Percentiles rank a stretch among this genome's conserved stretches.
Conservation (phyloP, 345 rosid genomes). For the Ailanthus altissimus region DNA sequence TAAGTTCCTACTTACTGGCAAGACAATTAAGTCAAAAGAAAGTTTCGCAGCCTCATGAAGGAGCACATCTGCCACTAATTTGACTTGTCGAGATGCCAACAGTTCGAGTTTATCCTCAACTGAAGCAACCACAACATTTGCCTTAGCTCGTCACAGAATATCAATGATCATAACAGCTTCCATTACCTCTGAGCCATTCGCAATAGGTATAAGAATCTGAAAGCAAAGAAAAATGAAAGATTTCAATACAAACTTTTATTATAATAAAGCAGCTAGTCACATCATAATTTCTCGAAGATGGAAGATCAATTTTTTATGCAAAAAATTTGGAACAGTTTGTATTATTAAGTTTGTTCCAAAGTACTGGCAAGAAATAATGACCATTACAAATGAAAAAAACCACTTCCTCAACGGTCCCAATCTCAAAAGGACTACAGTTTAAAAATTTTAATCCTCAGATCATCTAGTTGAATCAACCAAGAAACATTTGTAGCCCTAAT, state of each 20-base stretch:
- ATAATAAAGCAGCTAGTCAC: neutral
- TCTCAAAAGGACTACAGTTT: neutral
- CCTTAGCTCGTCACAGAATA: slow-evolving; percentile 81
- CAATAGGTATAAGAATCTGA: slow-evolving; percentile 93
- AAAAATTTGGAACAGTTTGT: neutral
- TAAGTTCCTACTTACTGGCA: slow-evolving; percentile 60
- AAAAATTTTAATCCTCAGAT: neutral
- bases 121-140: slow-evolving; percentile 81
- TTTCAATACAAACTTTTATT: neutral
- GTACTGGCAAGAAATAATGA: neutral
- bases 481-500: neutral
- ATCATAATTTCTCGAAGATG: neutral
- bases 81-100: slow-evolving; percentile 80
- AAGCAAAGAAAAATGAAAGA: slow-evolving; percentile 9
- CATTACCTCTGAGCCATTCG: slow-evolving; percentile 92
- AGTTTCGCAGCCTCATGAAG: slow-evolving; percentile 84
- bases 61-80: slow-evolving; percentile 79
- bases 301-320: neutral
- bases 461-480: neutral
- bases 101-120: slow-evolving; percentile 78
- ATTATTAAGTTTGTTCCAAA: neutral
- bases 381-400: neutral
- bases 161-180: slow-evolving; percentile 84
- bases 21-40: slow-evolving; percentile 80
- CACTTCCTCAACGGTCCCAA: neutral